These are phyloP conservation scores for Phytophthora europaea DNA, from an alignment of 352 stramenopile genomes.

Conservation along the genomic window DNA sequence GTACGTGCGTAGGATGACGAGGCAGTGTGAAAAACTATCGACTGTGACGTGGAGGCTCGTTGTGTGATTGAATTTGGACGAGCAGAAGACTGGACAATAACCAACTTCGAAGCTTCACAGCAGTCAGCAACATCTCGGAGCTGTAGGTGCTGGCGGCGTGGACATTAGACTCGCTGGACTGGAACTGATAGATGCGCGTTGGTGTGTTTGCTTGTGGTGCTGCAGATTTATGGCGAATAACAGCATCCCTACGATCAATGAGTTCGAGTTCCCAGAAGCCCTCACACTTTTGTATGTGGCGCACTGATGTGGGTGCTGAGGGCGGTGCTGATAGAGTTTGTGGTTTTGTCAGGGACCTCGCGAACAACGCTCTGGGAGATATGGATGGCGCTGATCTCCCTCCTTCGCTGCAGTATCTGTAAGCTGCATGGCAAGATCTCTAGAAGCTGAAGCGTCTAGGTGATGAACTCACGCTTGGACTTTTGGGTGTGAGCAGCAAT, in stretches of 20 bases:
- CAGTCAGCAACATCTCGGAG: slow-evolving; percentile 25
- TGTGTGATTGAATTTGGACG: not conserved
- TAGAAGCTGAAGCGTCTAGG: not conserved
- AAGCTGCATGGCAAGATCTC: not conserved
- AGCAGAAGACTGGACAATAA: slow-evolving; percentile 45
- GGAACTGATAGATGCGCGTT: not conserved
- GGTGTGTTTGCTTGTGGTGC: not conserved
- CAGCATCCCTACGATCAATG: slow-evolving; percentile 35
- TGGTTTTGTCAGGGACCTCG: slow-evolving; percentile 24
- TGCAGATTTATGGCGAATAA: slow-evolving; percentile 45
- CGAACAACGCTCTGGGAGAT: slow-evolving; percentile 32
- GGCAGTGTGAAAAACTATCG: not conserved
- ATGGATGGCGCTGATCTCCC: slow-evolving; percentile 22
- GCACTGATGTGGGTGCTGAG: not conserved
- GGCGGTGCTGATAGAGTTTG: not conserved
- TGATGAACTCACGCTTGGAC: not conserved
- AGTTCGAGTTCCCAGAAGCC: slow-evolving; percentile 33
- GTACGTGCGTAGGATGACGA: slow-evolving; percentile 21
- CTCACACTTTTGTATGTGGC: slow-evolving; percentile 39
- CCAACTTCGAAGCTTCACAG: slow-evolving; percentile 29
- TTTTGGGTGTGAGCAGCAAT: slow-evolving; percentile 33
- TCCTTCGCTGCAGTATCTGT: slow-evolving; percentile 37
- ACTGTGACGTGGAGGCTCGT: not conserved
- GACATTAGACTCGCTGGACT: not conserved
- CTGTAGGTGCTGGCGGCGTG: slow-evolving; percentile 21